Conservation (phyloP, 169 alveolate genomes). For the Babesia bovis region DNA sequence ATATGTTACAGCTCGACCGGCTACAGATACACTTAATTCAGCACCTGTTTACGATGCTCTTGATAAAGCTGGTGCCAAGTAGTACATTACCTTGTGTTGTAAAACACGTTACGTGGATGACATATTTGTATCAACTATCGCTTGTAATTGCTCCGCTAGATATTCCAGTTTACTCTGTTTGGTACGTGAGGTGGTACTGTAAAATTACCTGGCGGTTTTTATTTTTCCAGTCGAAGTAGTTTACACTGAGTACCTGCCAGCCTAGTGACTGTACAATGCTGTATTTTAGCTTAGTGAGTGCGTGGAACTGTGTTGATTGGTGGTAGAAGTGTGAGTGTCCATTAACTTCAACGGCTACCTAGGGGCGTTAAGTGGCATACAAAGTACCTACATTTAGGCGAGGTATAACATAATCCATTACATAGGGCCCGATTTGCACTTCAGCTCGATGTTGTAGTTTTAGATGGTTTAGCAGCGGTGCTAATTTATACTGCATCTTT, state of each 20-base stretch:
- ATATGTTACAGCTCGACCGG: no score
- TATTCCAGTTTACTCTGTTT: slow-evolving; percentile 19
- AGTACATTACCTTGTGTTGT: background rate
- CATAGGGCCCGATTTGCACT: slow-evolving; percentile 52
- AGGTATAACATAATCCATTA: slow-evolving; percentile 67
- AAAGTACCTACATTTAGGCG: slow-evolving; percentile 30
- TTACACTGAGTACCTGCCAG: slow-evolving; percentile 62
- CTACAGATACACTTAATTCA: background rate
- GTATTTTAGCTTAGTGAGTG: slow-evolving; percentile 52
- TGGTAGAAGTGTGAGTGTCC: slow-evolving; percentile 68
- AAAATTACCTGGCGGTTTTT: slow-evolving; percentile 41
- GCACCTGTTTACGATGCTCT: slow-evolving; percentile 10
- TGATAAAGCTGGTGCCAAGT: slow-evolving; percentile 1
- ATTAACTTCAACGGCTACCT: slow-evolving; percentile 67
- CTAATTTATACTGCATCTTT: slow-evolving; percentile 60
- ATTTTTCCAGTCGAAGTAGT: slow-evolving; percentile 68
- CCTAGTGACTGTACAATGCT: slow-evolving; percentile 57
- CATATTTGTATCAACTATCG: no score
- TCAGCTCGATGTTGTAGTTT: slow-evolving; percentile 43
- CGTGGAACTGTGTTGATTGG: slow-evolving; percentile 40
- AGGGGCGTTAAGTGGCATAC: no score
- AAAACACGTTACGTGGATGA: background rate
- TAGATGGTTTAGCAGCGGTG: slow-evolving; percentile 40
- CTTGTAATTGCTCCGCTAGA: slow-evolving; percentile 8
- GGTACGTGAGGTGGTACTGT: no score